Base-by-base conservation (phyloP, 2,329 filamentous ascomycete genomes). In the Diaporthe ilicicola region DNA sequence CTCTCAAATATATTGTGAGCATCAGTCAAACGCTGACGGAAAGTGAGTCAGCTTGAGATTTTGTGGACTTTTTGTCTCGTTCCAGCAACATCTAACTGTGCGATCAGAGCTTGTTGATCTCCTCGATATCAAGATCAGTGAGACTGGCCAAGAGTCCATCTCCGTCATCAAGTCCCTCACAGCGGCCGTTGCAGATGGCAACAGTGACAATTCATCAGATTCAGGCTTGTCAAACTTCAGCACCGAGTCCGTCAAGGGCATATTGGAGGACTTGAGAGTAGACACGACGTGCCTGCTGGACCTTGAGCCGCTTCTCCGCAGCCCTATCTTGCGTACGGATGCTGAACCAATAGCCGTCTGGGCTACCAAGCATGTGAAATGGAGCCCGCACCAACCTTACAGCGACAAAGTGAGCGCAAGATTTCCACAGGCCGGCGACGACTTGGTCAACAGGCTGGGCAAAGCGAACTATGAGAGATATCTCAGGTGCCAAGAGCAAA, bases 251-350 rank as follows among this genome's bases (percentile, higher is more conserved):
- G 6, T 69, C 2, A 22, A 27, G 3, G 54, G 32, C 9, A n/a
- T 54, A 4, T 24, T 71, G 5, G 53, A 71, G 19, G 64, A 71
- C n/a, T 48, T 71, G 46, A 39, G 46, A 46, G 50, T 29, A 6
- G 69, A 71, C 27, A 71, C 64, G 4, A 68, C 44, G 2, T 71
- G 62, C 27, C 69, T 71, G 5, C 8, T 61, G 3, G 69, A 71
- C n/a, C 34, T 68, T 8, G 69, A 71, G 17, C 54, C 53, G 10
- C 69, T 71, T 32, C 46, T 71, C 3, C n/a, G 39, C 53, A 37
- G 32, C n/a, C 62, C 69, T 5, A 50, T 71, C 2, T 27, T 62
- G 37, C 37, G 17, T 9, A 3, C 4, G 7, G 29, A 67, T 13
- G 5, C 22, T 15, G 69, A 70, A 24, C 44, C 29, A 50, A 17